These are phyloP conservation scores for Neurospora sp. DNA, from an alignment of 2,329 filamentous ascomycete species.

Conservation along the genomic window DNA sequence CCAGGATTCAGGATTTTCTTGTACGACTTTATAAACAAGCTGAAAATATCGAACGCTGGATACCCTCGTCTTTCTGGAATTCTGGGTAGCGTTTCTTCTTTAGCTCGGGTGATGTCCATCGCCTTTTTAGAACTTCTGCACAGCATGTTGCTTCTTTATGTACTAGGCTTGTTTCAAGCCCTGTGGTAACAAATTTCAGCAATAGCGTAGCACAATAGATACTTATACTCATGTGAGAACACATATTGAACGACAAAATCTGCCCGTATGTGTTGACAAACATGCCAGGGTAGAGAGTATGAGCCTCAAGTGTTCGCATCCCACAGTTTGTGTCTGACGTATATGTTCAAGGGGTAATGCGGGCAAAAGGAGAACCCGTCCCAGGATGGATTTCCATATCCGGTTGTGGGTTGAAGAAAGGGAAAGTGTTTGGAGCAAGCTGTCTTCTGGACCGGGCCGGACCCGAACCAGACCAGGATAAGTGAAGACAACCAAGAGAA, in stretches of 20 bases:
- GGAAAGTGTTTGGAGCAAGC: background rate
- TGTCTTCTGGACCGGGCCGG: background rate
- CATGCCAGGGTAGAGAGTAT: background rate
- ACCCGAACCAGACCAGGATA: background rate
- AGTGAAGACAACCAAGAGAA: background rate
- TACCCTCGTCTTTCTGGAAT: background rate
- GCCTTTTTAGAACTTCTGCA: no score
- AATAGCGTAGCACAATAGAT: background rate
- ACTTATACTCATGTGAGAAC: background rate
- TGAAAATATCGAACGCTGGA: background rate
- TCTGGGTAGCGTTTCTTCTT: background rate
- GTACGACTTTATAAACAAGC: background rate
- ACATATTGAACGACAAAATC: background rate
- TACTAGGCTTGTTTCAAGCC: background rate
- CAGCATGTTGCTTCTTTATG: background rate
- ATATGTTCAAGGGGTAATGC: background rate
- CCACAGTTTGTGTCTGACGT: background rate
- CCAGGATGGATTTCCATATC: background rate
- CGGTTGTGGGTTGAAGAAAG: background rate
- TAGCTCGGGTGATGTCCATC: no score
- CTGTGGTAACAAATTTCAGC: background rate
- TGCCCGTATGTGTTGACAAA: background rate
- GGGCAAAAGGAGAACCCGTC: background rate
- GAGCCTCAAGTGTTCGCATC: background rate
- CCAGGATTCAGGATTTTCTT: background rate